Conservation (phyloP, 192 early-diverging fungal species). For the Kappamyces sp. region DNA sequence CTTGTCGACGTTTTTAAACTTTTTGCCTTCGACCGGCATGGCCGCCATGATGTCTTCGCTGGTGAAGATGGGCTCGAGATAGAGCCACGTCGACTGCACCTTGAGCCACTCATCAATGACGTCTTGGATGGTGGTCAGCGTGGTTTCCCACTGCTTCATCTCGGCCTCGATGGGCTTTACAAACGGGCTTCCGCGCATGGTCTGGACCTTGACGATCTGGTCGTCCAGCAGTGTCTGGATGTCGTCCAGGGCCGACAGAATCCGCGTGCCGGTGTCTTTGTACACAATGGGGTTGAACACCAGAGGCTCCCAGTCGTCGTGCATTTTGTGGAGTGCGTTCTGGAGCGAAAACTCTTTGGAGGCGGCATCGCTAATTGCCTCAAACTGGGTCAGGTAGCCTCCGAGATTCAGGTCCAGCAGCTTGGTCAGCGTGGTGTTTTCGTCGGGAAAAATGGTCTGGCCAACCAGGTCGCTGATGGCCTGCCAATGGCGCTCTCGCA, state of each 20-base stretch:
- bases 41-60: constrained; percentile 56
- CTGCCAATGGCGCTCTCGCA: constrained; percentile 52
- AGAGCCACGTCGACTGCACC: constrained; percentile 56
- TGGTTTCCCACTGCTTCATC: constrained; percentile 50
- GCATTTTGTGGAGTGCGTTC: constrained; percentile 53
- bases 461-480: constrained; percentile 50
- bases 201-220: constrained; percentile 59
- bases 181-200: constrained; percentile 54
- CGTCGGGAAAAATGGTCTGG: constrained; percentile 48
- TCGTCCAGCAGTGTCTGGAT: constrained; percentile 56
- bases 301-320: constrained; percentile 53
- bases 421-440: constrained; percentile 46
- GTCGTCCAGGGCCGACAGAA: constrained; percentile 54
- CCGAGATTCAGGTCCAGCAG: constrained; percentile 46
- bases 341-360: constrained; percentile 55
- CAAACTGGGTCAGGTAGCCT: constrained; percentile 45
- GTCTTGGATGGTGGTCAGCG: constrained; percentile 47
- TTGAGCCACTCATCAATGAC: constrained; percentile 59
- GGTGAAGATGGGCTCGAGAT: constrained; percentile 57
- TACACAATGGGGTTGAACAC: constrained; percentile 52
- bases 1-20: constrained; percentile 51
- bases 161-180: constrained; percentile 61
- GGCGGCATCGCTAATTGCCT: constrained; percentile 51
- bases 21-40: constrained; percentile 56
- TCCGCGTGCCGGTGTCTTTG: constrained; percentile 54